A percentile compares a stretch with the other conserved stretches of the same genome.
Conservation (phyloP, 148 eudicot species). For the Chenopodium formosanum region DNA sequence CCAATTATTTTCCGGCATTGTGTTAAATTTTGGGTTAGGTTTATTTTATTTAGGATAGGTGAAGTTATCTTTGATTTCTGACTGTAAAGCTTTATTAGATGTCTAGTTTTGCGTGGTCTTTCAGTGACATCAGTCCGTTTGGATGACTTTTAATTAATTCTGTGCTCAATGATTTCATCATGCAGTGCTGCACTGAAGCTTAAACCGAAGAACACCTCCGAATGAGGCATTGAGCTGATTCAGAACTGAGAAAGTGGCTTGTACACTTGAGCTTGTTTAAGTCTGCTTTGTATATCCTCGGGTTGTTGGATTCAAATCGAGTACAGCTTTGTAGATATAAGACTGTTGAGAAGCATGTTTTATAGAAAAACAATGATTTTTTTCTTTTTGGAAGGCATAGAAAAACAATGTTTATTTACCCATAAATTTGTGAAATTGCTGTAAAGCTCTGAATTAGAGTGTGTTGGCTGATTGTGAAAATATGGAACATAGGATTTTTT, state of each 20-base stretch:
- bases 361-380: background rate
- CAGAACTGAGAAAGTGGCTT: background rate
- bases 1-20: background rate
- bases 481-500: background rate
- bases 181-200: slow-evolving; percentile 71
- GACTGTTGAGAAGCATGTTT: background rate
- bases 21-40: background rate
- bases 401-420: background rate
- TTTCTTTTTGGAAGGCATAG: background rate
- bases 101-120: background rate
- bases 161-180: background rate
- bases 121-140: background rate
- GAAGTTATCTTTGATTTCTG: background rate
- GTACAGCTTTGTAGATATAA: slow-evolving; percentile 2
- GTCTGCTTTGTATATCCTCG: background rate
- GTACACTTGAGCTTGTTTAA: background rate
- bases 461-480: background rate
- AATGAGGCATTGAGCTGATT: background rate
- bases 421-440: background rate
- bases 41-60: background rate
- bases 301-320: background rate
- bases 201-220: slow-evolving; percentile 38
- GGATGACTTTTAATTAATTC: no score
- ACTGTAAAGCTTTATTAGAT: background rate
- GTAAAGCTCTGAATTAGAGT: background rate